Evolutionary conservation across 2,329 filamentous ascomycete genomes (phyloP), one percentile per base, ranked within the genome.

Genomic region (Colletotrichum musae): DNA sequence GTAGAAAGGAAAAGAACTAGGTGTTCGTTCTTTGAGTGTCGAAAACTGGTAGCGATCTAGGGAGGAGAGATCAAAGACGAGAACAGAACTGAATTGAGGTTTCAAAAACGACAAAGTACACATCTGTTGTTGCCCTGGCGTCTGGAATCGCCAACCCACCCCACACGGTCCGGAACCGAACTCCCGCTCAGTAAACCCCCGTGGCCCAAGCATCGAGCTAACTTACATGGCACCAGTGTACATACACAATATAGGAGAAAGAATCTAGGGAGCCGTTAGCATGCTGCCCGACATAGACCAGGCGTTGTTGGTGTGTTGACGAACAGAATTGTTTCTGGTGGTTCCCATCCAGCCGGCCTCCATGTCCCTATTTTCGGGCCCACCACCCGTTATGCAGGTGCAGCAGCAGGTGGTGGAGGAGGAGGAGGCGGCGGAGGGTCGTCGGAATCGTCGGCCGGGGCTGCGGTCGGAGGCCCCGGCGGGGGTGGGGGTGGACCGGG

Each of bases 371-470:
- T 13, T 21, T 2, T 5, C 2, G 9, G 10, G 15, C 13, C 13
- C 32, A 16, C 53, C 50, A 36, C 53, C 65, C 50, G 41, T 68
- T 65, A 43, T 68, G 65, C 48, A 24, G 68, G 64, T 41, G 58
- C 48, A 16, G 66, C 41, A 3, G 62, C 62, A 32, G 54, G 36
- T 13, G 68, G 65, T 5, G 66, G 50, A 43, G 54, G 36, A 36
- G 68, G 65, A 15, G 60, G 43, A 1, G 58, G 48, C 5, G 67
- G 28, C 18, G 66, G 53, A 18, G 66, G n/a, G 2, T 59, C 64
- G 10, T 60, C 64, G 1, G 65, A 47, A 7, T 61, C 39, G 7
- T 64, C 64, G 39, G 52, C 64, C 2, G 65, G 65, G 21, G 66
- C 21, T 32, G 57, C 66, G 36, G 62, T 51, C 6, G 54, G 66